Conservation (phyloP, 805 yeast genomes). For the Jamesozyma lodderae region DNA sequence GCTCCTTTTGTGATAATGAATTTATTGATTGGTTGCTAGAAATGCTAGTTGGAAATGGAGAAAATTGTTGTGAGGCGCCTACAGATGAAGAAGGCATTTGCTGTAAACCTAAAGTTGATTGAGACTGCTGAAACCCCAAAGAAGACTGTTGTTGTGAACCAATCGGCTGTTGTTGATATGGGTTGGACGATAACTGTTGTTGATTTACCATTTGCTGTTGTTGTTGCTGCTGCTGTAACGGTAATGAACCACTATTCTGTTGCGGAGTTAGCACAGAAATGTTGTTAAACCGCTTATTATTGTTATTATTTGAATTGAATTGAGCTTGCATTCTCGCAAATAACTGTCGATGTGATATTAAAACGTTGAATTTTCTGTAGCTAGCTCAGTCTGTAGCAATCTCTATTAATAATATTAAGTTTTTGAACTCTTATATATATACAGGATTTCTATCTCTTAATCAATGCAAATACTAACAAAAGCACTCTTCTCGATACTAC, state of each 20-base stretch:
- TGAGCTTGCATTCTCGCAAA: neutral
- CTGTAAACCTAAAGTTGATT: neutral
- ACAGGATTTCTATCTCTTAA: no score
- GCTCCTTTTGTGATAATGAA: slow-evolving; percentile 13
- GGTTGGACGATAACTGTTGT: neutral
- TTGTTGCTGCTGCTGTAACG: slow-evolving; percentile 18
- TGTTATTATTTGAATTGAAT: neutral
- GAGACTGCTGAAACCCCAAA: slow-evolving; percentile 1
- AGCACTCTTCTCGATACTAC: no score
- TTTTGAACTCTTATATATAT: no score
- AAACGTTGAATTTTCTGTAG: no score
- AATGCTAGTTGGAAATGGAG: neutral
- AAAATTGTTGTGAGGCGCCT: neutral
- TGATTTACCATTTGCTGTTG: slow-evolving; percentile 1
- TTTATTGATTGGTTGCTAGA: slow-evolving; percentile 3
- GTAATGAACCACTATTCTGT: slow-evolving; percentile 11
- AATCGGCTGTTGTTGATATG: neutral
- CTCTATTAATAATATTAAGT: neutral
- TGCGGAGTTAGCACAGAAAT: slow-evolving; percentile 11
- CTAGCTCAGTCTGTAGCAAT: neutral
- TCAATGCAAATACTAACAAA: no score
- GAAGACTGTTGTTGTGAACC: neutral
- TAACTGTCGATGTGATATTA: neutral
- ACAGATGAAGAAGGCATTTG: neutral
- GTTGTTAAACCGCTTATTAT: slow-evolving; percentile 10